Evolutionary conservation across 169 alveolate genomes (phyloP).

Genomic region (Plasmodium billcollinsi): DNA sequence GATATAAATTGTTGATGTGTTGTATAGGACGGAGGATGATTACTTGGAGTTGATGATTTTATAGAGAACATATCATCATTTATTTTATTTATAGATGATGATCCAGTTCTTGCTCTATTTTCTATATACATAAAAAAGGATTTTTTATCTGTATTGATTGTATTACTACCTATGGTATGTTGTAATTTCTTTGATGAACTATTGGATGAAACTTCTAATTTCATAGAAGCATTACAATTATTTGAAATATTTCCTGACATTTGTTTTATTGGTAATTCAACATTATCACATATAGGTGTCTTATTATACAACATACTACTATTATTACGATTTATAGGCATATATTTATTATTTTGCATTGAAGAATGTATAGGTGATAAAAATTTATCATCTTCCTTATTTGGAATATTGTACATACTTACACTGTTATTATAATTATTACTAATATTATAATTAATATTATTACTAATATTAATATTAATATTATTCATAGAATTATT

Average conservation of each 20-base stretch:
- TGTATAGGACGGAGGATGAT: slow-evolving; percentile 17
- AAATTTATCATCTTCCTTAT: slow-evolving; percentile 45
- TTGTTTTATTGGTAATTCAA: slow-evolving; percentile 19
- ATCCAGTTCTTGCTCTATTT: slow-evolving; percentile 19
- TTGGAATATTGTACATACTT: not conserved
- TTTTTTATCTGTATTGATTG: slow-evolving; percentile 34
- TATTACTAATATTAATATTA: no score
- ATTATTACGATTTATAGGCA: slow-evolving; percentile 10
- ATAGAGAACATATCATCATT: slow-evolving; percentile 27
- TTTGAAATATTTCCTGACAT: not conserved
- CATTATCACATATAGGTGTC: slow-evolving; percentile 15
- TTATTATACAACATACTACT: slow-evolving; percentile 21
- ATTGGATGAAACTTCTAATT: slow-evolving; percentile 27
- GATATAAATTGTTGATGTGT: slow-evolving; percentile 13
- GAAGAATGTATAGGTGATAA: slow-evolving; percentile 9
- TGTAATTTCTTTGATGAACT: slow-evolving; percentile 15
- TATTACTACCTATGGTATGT: slow-evolving; percentile 28
- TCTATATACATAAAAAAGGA: slow-evolving; percentile 34
- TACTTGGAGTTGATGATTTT: slow-evolving; percentile 35
- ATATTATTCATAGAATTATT: no score
- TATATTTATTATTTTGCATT: slow-evolving; percentile 23
- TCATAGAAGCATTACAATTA: slow-evolving; percentile 14
- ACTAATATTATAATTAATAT: no score
- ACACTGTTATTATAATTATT: not conserved
- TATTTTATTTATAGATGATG: slow-evolving; percentile 14